Conservation (phyloP, 2,329 filamentous ascomycete genomes). For the Alternaria consortialis region DNA sequence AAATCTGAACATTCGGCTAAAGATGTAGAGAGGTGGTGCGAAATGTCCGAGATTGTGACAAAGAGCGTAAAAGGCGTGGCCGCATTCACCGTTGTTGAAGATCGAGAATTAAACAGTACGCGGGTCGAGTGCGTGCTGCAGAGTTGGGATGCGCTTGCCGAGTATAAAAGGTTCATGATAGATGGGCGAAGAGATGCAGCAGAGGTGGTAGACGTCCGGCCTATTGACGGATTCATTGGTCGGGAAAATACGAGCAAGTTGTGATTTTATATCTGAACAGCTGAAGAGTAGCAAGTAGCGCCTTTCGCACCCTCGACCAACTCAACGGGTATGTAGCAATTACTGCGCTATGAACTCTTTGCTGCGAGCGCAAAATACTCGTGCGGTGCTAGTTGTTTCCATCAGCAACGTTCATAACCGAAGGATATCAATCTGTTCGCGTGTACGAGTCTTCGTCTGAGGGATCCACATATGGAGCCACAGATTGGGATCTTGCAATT, state of each 20-base stretch:
- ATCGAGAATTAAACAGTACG: constrained; percentile 20
- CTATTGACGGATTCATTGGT: constrained; percentile 30
- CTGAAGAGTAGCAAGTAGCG: too few species aligned
- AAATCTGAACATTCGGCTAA: constrained; percentile 8
- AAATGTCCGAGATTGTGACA: constrained; percentile 10
- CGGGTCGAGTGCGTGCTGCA: constrained; percentile 19
- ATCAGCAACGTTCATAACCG: too few species aligned
- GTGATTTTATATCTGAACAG: neutral
- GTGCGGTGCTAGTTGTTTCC: too few species aligned
- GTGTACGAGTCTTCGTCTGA: constrained; percentile 9
- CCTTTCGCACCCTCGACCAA: neutral
- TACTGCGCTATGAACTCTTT: neutral
- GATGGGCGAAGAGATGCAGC: constrained; percentile 6
- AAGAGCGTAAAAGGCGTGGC: constrained; percentile 16
- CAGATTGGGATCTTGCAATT: neutral
- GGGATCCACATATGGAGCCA: constrained; percentile 28
- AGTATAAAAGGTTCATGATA: constrained; percentile 21
- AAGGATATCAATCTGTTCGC: neutral
- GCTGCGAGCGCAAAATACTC: too few species aligned
- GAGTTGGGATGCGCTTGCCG: constrained; percentile 13
- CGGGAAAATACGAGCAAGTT: constrained; percentile 23
- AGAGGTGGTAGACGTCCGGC: constrained; percentile 23
- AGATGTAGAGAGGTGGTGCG: constrained; percentile 16
- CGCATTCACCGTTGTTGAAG: constrained; percentile 18
- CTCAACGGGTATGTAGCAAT: too few species aligned